Conservation (phyloP, 2,329 filamentous ascomycete species). For the Hymenotorrendiella dingleyae region DNA sequence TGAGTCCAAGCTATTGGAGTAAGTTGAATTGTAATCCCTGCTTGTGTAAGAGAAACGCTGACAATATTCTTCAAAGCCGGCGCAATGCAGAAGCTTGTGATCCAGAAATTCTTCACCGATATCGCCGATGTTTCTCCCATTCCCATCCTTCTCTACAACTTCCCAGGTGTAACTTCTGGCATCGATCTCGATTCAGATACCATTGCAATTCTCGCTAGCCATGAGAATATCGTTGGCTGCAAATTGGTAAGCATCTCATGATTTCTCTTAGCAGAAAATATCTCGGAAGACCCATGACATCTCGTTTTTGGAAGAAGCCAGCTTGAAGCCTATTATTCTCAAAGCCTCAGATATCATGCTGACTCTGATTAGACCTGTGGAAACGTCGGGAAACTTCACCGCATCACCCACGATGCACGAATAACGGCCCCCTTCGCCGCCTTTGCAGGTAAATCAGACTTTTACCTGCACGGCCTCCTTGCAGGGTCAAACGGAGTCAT, state of each 20-base stretch:
- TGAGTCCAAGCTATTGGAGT: slow-evolving; percentile 67
- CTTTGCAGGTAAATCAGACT: background rate
- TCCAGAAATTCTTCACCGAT: slow-evolving; percentile 59
- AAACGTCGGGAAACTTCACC: slow-evolving; percentile 78
- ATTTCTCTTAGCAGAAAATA: too few species aligned
- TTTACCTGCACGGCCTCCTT: slow-evolving; percentile 35
- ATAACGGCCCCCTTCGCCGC: background rate
- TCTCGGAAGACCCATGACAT: too few species aligned
- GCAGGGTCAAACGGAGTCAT: slow-evolving; percentile 65
- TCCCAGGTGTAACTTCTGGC: slow-evolving; percentile 50
- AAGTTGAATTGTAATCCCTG: too few species aligned
- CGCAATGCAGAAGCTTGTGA: slow-evolving; percentile 37
- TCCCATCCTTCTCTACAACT: slow-evolving; percentile 60
- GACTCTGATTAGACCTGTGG: too few species aligned
- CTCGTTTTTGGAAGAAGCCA: too few species aligned
- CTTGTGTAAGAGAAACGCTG: too few species aligned
- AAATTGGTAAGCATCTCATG: too few species aligned
- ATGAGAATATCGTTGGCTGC: slow-evolving; percentile 76
- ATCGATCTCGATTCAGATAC: slow-evolving; percentile 53
- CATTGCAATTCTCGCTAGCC: slow-evolving; percentile 51
- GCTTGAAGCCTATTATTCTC: too few species aligned
- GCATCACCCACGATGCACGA: slow-evolving; percentile 49
- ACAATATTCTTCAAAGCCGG: too few species aligned
- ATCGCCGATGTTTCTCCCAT: slow-evolving; percentile 52
- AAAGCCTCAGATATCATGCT: too few species aligned